Evolutionary conservation across 139 green algal genomes (phyloP).

Genomic region (Astrephomene gubernaculifera): DNA sequence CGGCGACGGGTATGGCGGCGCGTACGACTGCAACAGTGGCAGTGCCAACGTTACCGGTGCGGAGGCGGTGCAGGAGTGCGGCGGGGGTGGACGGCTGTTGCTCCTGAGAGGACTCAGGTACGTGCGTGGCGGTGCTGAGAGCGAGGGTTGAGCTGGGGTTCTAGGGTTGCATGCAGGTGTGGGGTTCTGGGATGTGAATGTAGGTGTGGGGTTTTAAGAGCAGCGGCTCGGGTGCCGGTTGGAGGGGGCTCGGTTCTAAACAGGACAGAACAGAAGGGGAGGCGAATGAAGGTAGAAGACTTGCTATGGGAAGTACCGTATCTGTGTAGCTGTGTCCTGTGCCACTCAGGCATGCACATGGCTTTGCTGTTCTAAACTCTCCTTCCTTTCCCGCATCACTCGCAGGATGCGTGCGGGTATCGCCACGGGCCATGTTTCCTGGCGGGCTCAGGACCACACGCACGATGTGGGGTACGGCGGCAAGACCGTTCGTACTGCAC

Average conservation of each 20-base stretch:
- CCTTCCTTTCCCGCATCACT: background rate
- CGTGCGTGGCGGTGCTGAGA: background rate
- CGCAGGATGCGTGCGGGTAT: constrained; percentile 12
- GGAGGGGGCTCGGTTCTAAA: background rate
- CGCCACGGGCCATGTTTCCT: background rate
- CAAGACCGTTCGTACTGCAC: background rate
- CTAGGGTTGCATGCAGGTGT: background rate
- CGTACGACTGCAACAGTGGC: background rate
- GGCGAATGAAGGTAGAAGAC: background rate
- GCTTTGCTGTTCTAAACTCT: background rate
- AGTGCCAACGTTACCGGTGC: background rate
- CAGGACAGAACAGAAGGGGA: background rate
- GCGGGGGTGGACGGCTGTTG: background rate
- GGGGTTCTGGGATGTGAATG: background rate
- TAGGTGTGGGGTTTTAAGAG: background rate
- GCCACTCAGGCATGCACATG: background rate
- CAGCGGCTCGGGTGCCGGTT: background rate
- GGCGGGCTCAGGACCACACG: constrained; percentile 1
- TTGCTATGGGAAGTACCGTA: background rate
- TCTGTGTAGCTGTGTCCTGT: background rate
- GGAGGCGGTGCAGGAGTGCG: background rate
- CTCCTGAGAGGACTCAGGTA: constrained; percentile 16
- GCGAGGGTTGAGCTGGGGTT: background rate
- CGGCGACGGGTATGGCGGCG: background rate
- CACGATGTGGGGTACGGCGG: constrained; percentile 12